These are phyloP conservation scores for Nevesoporus exiguus DNA, from an alignment of 768 basidiomycete species.

Conservation along the genomic window DNA sequence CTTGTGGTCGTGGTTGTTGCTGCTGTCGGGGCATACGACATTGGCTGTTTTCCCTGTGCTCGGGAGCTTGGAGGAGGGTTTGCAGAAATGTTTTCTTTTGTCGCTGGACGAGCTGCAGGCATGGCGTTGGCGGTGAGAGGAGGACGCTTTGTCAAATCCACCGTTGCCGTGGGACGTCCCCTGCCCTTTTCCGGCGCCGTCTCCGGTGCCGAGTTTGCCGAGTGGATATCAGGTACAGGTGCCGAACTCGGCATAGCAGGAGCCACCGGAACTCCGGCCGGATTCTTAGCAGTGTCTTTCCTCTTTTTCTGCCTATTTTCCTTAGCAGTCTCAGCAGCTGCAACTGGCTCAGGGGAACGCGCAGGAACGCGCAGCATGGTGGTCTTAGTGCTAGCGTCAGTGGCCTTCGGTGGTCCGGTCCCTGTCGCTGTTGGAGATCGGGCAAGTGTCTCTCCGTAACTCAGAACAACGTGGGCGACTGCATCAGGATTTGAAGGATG, in stretches of 20 bases:
- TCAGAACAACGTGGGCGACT: slow-evolving; percentile 39
- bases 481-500: slow-evolving; percentile 24
- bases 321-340: slow-evolving; percentile 19
- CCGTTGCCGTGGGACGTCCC: slow-evolving; percentile 31
- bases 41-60: slow-evolving; percentile 90
- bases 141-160: slow-evolving; percentile 37
- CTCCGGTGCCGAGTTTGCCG: slow-evolving; percentile 33
- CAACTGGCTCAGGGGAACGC: slow-evolving; percentile 21
- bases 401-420: slow-evolving; percentile 8
- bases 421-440: slow-evolving; percentile 9
- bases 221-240: slow-evolving; percentile 15
- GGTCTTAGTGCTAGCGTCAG: slow-evolving; percentile 29
- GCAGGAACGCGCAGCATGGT: slow-evolving; percentile 22
- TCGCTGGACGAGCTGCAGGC: slow-evolving; percentile 40
- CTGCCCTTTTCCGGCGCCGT: slow-evolving; percentile 33
- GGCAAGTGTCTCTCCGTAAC: slow-evolving; percentile 35
- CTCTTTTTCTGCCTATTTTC: slow-evolving; percentile 46
- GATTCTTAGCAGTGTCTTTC: slow-evolving; percentile 25
- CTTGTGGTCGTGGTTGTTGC: slow-evolving; percentile 25
- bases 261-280: slow-evolving; percentile 26
- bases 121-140: slow-evolving; percentile 41
- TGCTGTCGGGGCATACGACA: slow-evolving; percentile 54
- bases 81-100: slow-evolving; percentile 35
- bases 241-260: slow-evolving; percentile 30
- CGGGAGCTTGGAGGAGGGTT: slow-evolving; percentile 68